Base-by-base conservation (phyloP, 805 yeast species). In the Candida pseudoglaebosa region DNA sequence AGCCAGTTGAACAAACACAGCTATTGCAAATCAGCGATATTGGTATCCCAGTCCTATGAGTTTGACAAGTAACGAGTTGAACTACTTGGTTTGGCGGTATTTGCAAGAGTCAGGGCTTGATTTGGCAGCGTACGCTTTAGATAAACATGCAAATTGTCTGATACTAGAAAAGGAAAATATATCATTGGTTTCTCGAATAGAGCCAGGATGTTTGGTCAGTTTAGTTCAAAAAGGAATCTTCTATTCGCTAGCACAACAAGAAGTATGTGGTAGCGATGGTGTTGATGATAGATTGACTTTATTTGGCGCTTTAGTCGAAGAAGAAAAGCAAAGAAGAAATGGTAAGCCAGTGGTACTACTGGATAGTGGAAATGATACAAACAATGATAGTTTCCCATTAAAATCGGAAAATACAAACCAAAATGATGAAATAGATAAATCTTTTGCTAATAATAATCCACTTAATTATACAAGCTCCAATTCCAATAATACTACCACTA, bases 11-110 rank as follows among this genome's bases (percentile, higher is more conserved):
- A 16, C 19, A 29, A 6, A n/a, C 16, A 16, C n/a, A n/a, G n/a
- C n/a, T n/a, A n/a, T n/a, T n/a, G n/a, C n/a, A n/a, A n/a, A n/a
- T n/a, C n/a, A n/a, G n/a, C n/a, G n/a, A n/a, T n/a, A n/a, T n/a
- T n/a, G n/a, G n/a, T n/a, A n/a, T n/a, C n/a, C n/a, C n/a, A n/a
- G n/a, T 32, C 34, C 26, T 14, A 87, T 88, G 96, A 83, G 95
- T 18, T 65, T 91, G 35, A 77, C 93, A 4, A 82, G 93, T 40
- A 79, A 75, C 41, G 95, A 89, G 61, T 75, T 91, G 39, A 93
- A 91, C 67, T 91, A 91, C 56, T 73, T 93, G 49, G 77, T 91
- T 38, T 93, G 96, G 96, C 67, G 97, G 44, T 93, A 91, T 54
- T 71, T 89, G 28, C 95, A 88, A 54, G 98, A 93, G 57, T 69